These are phyloP conservation scores for Kwoniella shivajii DNA, from an alignment of 1,284 basidiomycete genomes.

Conservation along the genomic window DNA sequence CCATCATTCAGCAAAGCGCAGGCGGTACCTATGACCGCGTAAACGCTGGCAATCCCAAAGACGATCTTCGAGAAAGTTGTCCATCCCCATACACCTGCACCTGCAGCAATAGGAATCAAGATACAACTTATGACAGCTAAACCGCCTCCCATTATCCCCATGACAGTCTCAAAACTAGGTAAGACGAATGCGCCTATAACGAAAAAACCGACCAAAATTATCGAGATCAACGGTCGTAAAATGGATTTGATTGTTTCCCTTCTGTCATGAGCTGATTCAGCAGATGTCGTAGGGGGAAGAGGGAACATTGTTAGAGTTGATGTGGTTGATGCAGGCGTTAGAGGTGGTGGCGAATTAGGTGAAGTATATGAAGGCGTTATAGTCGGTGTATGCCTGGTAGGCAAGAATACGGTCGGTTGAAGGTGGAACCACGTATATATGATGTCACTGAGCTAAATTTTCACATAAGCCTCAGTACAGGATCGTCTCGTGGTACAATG, in stretches of 20 bases:
- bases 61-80: slow-evolving; percentile 62
- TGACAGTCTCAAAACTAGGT: slow-evolving; percentile 82
- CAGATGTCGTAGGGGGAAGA: slow-evolving; percentile 58
- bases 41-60: slow-evolving; percentile 60
- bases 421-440: slow-evolving; percentile 40
- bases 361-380: slow-evolving; percentile 24
- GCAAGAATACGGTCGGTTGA: slow-evolving; percentile 45
- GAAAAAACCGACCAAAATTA: slow-evolving; percentile 63
- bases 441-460: slow-evolving; percentile 41
- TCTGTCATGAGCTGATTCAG: slow-evolving; percentile 33
- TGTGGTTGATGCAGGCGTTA: slow-evolving; percentile 2
- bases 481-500: too few relatives aligned
- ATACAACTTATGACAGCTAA: slow-evolving; percentile 78
- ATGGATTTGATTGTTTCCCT: slow-evolving; percentile 55
- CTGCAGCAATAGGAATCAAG: slow-evolving; percentile 69
- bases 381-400: slow-evolving; percentile 10
- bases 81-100: slow-evolving; percentile 57
- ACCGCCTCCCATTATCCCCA: slow-evolving; percentile 83
- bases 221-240: slow-evolving; percentile 63
- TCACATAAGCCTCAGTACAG: not conserved
- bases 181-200: slow-evolving; percentile 74
- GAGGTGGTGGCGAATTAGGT: slow-evolving; percentile 18
- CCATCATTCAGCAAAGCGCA: slow-evolving; percentile 57
- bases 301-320: slow-evolving; percentile 10
- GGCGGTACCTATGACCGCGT: slow-evolving; percentile 74